Conservation (phyloP, 2,329 filamentous ascomycete genomes). For the Fusarium piperis region DNA sequence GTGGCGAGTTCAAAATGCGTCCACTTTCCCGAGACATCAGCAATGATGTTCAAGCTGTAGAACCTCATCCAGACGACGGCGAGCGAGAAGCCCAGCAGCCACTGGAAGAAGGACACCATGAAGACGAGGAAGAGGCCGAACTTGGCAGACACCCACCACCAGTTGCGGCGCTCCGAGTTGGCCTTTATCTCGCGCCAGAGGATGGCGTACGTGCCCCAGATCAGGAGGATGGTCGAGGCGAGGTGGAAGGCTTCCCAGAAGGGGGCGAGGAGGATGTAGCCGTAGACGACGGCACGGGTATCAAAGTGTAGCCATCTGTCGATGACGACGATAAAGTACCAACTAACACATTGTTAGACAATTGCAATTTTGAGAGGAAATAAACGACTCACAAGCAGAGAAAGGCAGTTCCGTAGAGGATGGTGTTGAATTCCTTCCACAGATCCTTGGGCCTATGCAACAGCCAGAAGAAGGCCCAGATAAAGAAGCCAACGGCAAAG, state of each 20-base stretch:
- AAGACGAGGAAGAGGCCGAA: conserved; percentile 4
- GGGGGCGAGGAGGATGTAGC: conserved; percentile 21
- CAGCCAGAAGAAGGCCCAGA: not conserved
- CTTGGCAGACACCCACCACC: conserved; percentile 15
- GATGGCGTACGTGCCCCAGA: conserved; percentile 20
- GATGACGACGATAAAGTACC: conserved; percentile 7
- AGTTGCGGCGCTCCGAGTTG: not conserved
- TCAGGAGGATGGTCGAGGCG: conserved; percentile 7
- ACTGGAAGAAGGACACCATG: conserved; percentile 19
- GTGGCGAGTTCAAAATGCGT: conserved; percentile 19
- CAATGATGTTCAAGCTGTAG: conserved; percentile 14
- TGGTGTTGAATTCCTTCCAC: conserved; percentile 15
- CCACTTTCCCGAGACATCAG: conserved; percentile 11
- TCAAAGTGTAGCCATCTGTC: conserved; percentile 22
- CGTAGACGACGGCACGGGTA: not conserved
- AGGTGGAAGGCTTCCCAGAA: conserved; percentile 17
- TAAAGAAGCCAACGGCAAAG: not conserved
- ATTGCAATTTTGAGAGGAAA: not conserved
- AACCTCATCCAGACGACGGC: conserved; percentile 21
- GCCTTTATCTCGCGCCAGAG: conserved; percentile 9
- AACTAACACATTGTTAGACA: not conserved
- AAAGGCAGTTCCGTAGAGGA: not conserved
- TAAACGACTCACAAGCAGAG: not conserved
- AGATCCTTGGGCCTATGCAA: not conserved
- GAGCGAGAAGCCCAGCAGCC: conserved; percentile 8